Evolutionary conservation across 164 flowering plant genomes (phyloP).

Genomic region (Paratinospora sagittata): DNA sequence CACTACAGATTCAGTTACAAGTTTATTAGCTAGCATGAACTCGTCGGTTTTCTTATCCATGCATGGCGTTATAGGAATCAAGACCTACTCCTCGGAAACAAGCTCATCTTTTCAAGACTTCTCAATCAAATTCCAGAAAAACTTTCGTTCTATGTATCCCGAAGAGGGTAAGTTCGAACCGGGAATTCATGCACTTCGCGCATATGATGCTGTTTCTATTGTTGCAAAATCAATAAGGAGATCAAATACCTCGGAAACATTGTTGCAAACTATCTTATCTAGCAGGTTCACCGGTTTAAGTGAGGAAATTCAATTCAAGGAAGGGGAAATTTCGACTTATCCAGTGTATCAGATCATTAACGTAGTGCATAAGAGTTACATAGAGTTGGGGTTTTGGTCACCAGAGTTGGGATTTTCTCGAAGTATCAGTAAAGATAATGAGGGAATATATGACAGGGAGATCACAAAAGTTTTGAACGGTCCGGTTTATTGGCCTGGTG

Average conservation of each 20-base stretch:
- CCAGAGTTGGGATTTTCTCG: slow-evolving; percentile 14
- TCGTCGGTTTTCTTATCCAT: slow-evolving; percentile 17
- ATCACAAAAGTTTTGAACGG: not conserved
- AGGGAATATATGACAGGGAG: not conserved
- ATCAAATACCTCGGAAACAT: slow-evolving; percentile 3
- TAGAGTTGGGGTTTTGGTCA: slow-evolving; percentile 21
- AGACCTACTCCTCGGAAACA: slow-evolving; percentile 4
- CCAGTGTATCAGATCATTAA: slow-evolving; percentile 17
- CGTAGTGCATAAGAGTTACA: slow-evolving; percentile 13
- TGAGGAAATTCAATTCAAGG: slow-evolving; percentile 15
- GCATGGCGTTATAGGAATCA: slow-evolving; percentile 25
- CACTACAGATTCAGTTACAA: slow-evolving; percentile 9
- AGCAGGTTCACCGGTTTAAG: slow-evolving; percentile 20
- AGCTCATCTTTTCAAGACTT: slow-evolving; percentile 2
- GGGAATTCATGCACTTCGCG: slow-evolving; percentile 17
- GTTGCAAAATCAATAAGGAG: slow-evolving; percentile 11
- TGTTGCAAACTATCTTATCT: slow-evolving; percentile 4
- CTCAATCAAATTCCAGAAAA: slow-evolving; percentile 4
- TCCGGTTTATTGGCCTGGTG: slow-evolving; percentile 28
- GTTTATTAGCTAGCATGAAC: slow-evolving; percentile 2
- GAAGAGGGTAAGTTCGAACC: slow-evolving; percentile 22
- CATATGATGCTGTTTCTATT: slow-evolving; percentile 20
- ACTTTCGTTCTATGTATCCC: slow-evolving; percentile 14
- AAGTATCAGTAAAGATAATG: not conserved
- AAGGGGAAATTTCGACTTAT: slow-evolving; percentile 3